A percentile compares a stretch with the other conserved stretches of the same genome.
Conservation (phyloP, 306 rosid genomes). For the Acacia acuminata region DNA sequence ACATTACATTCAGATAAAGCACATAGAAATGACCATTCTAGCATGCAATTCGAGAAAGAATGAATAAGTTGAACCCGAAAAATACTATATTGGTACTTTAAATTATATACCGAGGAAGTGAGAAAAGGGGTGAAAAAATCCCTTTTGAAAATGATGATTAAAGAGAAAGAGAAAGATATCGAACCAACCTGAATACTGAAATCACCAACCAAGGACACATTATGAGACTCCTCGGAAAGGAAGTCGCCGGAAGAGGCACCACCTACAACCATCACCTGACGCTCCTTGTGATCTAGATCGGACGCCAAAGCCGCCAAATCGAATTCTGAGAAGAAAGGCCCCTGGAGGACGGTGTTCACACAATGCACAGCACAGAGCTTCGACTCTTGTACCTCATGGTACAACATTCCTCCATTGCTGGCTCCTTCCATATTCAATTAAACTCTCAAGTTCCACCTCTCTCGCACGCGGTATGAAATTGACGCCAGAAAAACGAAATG, state of each 20-base stretch:
- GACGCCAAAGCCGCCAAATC: constrained; percentile 96
- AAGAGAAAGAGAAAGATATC: neutral
- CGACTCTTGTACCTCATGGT: constrained; percentile 98
- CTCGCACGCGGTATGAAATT: neutral
- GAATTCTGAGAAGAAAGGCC: constrained; percentile 94
- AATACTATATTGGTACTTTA: neutral
- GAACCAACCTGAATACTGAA: constrained; percentile 96
- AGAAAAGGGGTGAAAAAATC: neutral
- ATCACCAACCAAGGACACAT: constrained; percentile 95
- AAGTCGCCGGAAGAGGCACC: constrained; percentile 67
- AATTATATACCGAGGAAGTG: neutral
- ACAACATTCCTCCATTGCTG: constrained; percentile 97
- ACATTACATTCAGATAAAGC: neutral
- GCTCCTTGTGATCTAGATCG: constrained; percentile 87
- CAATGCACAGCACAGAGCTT: constrained; percentile 98
- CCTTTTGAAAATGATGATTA: neutral
- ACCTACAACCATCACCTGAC: constrained; percentile 74
- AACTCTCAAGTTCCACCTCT: neutral
- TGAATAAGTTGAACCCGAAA: neutral
- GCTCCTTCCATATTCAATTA: constrained; percentile 71
- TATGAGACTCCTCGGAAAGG: constrained; percentile 80
- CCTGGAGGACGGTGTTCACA: constrained; percentile 87
- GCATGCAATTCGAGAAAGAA: neutral
- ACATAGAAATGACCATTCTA: neutral
- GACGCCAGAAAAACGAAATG: neutral